Base-by-base conservation (phyloP, 805 yeast species). In the Maudiozyma serrabonitensis region DNA sequence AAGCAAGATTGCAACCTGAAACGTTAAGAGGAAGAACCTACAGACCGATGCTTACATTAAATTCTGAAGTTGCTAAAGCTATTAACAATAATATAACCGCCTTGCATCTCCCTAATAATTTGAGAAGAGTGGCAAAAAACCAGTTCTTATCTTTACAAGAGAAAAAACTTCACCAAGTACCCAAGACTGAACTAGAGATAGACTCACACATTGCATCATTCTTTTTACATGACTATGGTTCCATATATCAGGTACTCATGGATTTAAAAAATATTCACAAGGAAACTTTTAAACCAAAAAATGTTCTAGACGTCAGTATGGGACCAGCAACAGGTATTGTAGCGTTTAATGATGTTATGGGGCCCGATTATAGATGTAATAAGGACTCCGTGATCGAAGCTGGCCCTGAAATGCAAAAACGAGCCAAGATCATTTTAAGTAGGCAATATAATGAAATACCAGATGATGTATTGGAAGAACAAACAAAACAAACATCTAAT, bases 321-420 rank as follows among this genome's bases (percentile, higher is more conserved):
- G 98, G 99, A 0, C 98, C 99, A 0, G 91, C 88, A 1, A 83
- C 95, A 0, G 97, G 97, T 1, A 80, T 93, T 72, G 68, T 90
- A 15, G 98, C 95, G 0, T 70, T 89, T 47, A 87, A 90, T 60
- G 96, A 89, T 58, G 50, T 53, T 5, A 79, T 87, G 80, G 89
- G 86, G 0, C 74, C 74, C 2, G 75, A 75, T 0, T 84, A 77
- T 68, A 63, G 67, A 18, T 88, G 95, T 0, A 69, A 70, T 13
- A 87, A 87, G 57, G 88, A 87, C 39, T 81, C 86, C 0, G 85
- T 83, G 23, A 75, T 90, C 16, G 71, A 82, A 18, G 93, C 96
- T 1, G 71, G 73, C 45, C 67, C 78, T 38, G 82, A 80, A 41
- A 89, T 93, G 97, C 78, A 78, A 56, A 76, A 81, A 46, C 73